Percentiles rank a stretch among this genome's conserved stretches.
Evolutionary conservation across 2,329 filamentous ascomycete genomes (phyloP).

Genomic region (Botryotinia convoluta): DNA sequence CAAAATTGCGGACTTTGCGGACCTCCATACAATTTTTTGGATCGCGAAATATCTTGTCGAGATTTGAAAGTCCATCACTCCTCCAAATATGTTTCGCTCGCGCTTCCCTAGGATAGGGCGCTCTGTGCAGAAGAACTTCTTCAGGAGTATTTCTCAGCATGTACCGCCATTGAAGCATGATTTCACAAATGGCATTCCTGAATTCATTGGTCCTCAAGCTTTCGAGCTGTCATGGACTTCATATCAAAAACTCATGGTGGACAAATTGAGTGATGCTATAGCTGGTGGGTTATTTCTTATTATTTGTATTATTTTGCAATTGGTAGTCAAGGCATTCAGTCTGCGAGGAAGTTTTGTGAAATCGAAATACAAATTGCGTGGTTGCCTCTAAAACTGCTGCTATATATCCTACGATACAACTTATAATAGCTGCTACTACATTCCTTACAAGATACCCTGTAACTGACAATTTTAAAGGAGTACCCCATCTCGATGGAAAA

Average conservation of each 20-base stretch:
- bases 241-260: conserved; percentile 72
- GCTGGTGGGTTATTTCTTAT: conserved; percentile 55
- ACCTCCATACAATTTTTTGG: conserved; percentile 18
- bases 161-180: conserved; percentile 46
- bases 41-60: conserved; percentile 16
- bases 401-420: background rate
- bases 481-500: conserved; percentile 14
- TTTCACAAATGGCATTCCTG: conserved; percentile 56
- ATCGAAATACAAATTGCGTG: background rate
- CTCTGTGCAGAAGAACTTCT: conserved; percentile 7
- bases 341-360: background rate
- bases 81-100: conserved; percentile 36
- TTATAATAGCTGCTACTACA: background rate
- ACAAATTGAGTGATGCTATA: conserved; percentile 72
- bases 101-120: conserved; percentile 34
- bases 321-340: background rate
- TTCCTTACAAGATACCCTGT: background rate
- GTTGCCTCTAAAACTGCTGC: background rate
- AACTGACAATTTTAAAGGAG: conserved; percentile 1
- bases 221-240: conserved; percentile 78
- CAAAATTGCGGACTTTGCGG: conserved; percentile 7
- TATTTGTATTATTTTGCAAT: background rate
- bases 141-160: background rate
- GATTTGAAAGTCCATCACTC: conserved; percentile 9
- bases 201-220: conserved; percentile 65